These are phyloP conservation scores for Candida broadrunensis DNA, from an alignment of 805 yeast genomes.

Conservation along the genomic window DNA sequence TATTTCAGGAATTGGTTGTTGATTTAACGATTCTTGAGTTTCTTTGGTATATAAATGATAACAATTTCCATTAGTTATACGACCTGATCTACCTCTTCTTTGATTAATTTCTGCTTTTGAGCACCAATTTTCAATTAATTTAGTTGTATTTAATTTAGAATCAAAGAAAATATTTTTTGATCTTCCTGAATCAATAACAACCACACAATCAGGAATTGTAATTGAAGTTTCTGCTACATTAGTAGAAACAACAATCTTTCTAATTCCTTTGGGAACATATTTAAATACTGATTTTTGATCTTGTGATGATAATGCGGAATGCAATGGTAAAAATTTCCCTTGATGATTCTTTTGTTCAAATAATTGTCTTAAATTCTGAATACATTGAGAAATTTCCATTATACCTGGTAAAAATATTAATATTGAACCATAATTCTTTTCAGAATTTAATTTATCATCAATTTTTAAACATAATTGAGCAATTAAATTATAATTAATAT, in stretches of 20 bases:
- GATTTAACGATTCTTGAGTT: slow-evolving; percentile 53
- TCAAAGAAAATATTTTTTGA: slow-evolving; percentile 78
- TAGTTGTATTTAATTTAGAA: slow-evolving; percentile 62
- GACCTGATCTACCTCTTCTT: slow-evolving; percentile 98
- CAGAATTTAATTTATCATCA: slow-evolving; percentile 44
- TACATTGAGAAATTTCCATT: slow-evolving; percentile 73
- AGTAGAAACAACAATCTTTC: slow-evolving; percentile 86
- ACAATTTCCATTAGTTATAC: slow-evolving; percentile 80
- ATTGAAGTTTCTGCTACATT: slow-evolving; percentile 97
- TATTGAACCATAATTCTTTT: slow-evolving; percentile 62
- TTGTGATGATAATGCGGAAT: slow-evolving; percentile 78
- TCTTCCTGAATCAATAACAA: slow-evolving; percentile 83
- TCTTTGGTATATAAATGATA: slow-evolving; percentile 73
- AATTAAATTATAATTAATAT: slow-evolving; percentile 72
- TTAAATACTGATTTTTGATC: slow-evolving; percentile 80
- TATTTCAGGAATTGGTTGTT: slow-evolving; percentile 86
- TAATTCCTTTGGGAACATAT: slow-evolving; percentile 45
- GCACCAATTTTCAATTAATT: slow-evolving; percentile 77
- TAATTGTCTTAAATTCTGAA: slow-evolving; percentile 32
- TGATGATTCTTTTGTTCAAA: slow-evolving; percentile 13
- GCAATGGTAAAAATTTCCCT: slow-evolving; percentile 64
- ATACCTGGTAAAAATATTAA: slow-evolving; percentile 88
- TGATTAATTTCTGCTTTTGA: slow-evolving; percentile 88
- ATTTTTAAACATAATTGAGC: slow-evolving; percentile 52
- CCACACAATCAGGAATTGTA: slow-evolving; percentile 93